These are phyloP conservation scores for Trichosporon sp. DNA, from an alignment of 1,284 basidiomycete genomes.

Conservation along the genomic window DNA sequence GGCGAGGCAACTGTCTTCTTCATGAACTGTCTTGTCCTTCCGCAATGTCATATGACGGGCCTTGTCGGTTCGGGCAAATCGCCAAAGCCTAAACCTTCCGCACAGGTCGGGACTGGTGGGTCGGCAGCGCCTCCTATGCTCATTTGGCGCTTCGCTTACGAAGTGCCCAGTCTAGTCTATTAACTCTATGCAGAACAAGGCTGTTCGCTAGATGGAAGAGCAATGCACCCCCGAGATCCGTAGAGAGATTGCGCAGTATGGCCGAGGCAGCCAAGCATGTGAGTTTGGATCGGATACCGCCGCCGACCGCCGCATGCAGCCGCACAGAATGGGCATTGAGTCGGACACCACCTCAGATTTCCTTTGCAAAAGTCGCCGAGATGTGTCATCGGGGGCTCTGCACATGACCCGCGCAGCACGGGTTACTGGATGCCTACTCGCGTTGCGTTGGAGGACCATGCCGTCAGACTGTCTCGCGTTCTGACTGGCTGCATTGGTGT, in stretches of 20 bases:
- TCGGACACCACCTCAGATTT: background rate
- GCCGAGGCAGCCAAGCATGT: background rate
- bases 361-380: background rate
- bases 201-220: background rate
- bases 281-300: background rate
- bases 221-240: background rate
- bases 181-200: conserved; percentile 3
- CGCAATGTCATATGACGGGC: background rate
- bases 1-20: background rate
- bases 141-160: conserved; percentile 1
- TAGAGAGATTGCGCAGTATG: background rate
- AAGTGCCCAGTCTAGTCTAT: background rate
- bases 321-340: background rate
- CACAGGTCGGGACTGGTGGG: background rate
- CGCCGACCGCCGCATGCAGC: background rate
- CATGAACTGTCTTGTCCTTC: background rate
- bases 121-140: background rate
- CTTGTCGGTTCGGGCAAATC: background rate
- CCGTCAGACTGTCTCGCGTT: background rate
- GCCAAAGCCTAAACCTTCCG: conserved; percentile 1
- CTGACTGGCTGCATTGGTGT: background rate
- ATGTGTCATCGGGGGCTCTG: background rate
- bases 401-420: background rate
- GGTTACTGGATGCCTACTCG: background rate
- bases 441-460: background rate